A percentile compares a stretch with the other conserved stretches of the same genome.
phyloP scores from a whole-genome alignment of 2,329 filamentous ascomycete species.

The Aspergillus fructus region DNA sequence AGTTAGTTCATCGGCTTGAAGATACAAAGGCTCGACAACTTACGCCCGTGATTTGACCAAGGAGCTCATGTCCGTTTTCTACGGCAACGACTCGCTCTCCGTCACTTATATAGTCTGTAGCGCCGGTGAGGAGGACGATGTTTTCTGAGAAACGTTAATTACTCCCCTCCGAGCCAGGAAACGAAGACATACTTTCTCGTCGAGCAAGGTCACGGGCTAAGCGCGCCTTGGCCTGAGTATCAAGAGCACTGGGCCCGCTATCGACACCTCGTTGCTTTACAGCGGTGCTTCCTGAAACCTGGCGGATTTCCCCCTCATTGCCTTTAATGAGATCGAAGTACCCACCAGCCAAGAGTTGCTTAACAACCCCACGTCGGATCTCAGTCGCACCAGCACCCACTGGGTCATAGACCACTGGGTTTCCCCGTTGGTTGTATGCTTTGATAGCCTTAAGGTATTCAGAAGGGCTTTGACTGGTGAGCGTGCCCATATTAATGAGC shows the following conservation, averaged over 20 bases:
- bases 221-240: constrained; percentile 55
- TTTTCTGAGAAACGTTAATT: constrained; percentile 39
- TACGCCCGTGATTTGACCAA: constrained; percentile 48
- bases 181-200: constrained; percentile 53
- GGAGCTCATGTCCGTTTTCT: constrained; percentile 69
- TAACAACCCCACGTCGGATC: constrained; percentile 69
- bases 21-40: constrained; percentile 8
- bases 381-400: constrained; percentile 84
- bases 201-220: constrained; percentile 67
- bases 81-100: constrained; percentile 67
- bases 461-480: constrained; percentile 69
- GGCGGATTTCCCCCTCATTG: constrained; percentile 83
- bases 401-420: constrained; percentile 81
- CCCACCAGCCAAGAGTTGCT: constrained; percentile 67
- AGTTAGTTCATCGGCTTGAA: neutral
- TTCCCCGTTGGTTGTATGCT: constrained; percentile 76
- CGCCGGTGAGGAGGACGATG: constrained; percentile 80
- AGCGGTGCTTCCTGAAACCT: constrained; percentile 61
- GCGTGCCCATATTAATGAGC: constrained; percentile 93
- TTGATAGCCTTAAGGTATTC: constrained; percentile 72
- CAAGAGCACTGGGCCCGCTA: constrained; percentile 59
- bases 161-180: neutral
- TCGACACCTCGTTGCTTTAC: constrained; percentile 82
- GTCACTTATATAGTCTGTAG: constrained; percentile 74
- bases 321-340: constrained; percentile 90